Evolutionary conservation across 2,329 filamentous ascomycete species (phyloP).

Genomic region (Dothideomycetes sp.): DNA sequence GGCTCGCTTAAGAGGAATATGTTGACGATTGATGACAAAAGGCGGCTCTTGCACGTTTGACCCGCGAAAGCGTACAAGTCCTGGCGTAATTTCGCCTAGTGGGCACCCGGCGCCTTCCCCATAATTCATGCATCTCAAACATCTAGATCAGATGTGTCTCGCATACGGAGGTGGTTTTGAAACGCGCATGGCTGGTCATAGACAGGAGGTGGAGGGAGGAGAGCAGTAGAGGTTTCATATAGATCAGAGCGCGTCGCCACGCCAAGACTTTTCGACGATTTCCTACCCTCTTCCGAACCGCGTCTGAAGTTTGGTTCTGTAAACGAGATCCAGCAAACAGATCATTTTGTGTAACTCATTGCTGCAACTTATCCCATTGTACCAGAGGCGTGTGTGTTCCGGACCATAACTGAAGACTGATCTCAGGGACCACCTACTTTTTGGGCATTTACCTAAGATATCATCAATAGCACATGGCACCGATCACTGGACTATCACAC

Average conservation of each 20-base stretch:
- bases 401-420: too few relatives aligned
- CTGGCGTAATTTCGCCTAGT: constrained; percentile 6
- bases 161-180: constrained; percentile 5
- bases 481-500: constrained; percentile 24
- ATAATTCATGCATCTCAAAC: background rate
- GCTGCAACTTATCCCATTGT: too few relatives aligned
- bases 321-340: too few relatives aligned
- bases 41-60: constrained; percentile 5
- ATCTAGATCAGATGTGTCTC: background rate
- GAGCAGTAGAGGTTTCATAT: background rate
- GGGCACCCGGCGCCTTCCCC: background rate
- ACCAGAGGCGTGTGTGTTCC: too few relatives aligned
- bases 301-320: too few relatives aligned
- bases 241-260: background rate
- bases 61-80: background rate
- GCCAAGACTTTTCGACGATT: background rate
- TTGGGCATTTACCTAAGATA: background rate
- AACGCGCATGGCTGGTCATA: constrained; percentile 1
- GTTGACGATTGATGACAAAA: constrained; percentile 5
- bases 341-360: too few relatives aligned
- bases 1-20: constrained; percentile 4
- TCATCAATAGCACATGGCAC: constrained; percentile 12
- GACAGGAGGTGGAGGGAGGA: background rate
- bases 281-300: too few relatives aligned
- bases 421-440: background rate